Conservation (phyloP, 495 filamentous ascomycete species). For the Achaetomiella virescens region DNA sequence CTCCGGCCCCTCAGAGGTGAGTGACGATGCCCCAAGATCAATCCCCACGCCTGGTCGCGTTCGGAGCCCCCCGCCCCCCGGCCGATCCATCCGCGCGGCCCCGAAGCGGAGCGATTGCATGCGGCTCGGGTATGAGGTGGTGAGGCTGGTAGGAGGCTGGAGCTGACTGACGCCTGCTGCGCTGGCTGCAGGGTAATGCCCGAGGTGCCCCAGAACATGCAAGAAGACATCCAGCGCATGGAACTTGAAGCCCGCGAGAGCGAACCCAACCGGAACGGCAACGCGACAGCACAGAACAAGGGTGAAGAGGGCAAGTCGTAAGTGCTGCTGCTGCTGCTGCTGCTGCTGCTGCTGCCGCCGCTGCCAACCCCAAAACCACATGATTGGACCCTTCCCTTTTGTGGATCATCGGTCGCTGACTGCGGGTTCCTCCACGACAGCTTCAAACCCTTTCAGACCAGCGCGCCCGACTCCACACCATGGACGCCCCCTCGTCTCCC, state of each 20-base stretch:
- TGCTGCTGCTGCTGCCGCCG: no score
- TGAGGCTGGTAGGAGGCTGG: slow-evolving; percentile 17
- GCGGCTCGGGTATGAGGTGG: slow-evolving; percentile 7
- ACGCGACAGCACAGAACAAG: slow-evolving; percentile 19
- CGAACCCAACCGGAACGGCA: slow-evolving; percentile 36
- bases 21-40: slow-evolving; percentile 25
- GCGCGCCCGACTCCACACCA: slow-evolving; percentile 20
- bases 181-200: slow-evolving; percentile 47
- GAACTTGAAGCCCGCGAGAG: slow-evolving; percentile 66
- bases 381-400: slow-evolving; percentile 8
- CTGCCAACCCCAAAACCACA: background rate
- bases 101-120: slow-evolving; percentile 12
- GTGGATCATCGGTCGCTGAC: slow-evolving; percentile 21
- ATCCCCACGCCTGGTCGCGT: background rate
- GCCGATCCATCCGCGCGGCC: slow-evolving; percentile 5
- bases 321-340: no score
- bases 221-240: slow-evolving; percentile 81
- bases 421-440: slow-evolving; percentile 26
- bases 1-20: slow-evolving; percentile 84
- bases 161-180: slow-evolving; percentile 20
- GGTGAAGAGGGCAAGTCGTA: slow-evolving; percentile 22
- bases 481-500: slow-evolving; percentile 70
- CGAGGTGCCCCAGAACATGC: slow-evolving; percentile 68
- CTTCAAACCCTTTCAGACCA: slow-evolving; percentile 43
- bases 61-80: background rate